Base-by-base conservation (phyloP, 805 yeast genomes). In the Ogataea ramenticola region DNA sequence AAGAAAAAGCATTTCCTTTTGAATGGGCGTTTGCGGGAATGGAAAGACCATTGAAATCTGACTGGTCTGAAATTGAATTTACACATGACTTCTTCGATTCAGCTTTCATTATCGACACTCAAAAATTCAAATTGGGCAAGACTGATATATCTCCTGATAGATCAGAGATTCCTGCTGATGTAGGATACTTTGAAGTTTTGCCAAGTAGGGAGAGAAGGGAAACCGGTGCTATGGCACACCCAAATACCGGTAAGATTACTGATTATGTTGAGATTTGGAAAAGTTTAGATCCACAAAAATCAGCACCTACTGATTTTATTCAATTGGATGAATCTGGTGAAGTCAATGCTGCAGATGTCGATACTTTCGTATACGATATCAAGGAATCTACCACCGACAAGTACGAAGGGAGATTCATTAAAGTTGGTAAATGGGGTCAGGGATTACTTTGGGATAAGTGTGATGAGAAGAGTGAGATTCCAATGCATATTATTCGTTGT, bases 21-120 rank as follows among this genome's bases (percentile, higher is more conserved):
- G 79, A 80, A 51, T 76, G 83, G 82, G 76, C 71, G 1, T 73
- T 77, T 58, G 71, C 73, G 4, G 86, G 86, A 2, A 56, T 55
- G 1, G 77, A 75, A 41, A 61, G 61, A 15, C 58, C 61, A 3
- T 52, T 70, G 31, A 37, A 26, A 12, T 29, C n/a, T 14, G 43
- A 40, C 8, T 42, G 29, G 9, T 38, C 41, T 10, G 50, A 48
- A 40, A 57, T 71, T 12, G 58, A 61, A 49, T 75, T 74, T 52
- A 54, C 63, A 27, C 74, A 71, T 49, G 63, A 63, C 11, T 58
- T 60, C 37, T 62, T 72, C 43, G 75, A 73, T 43, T 69, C 75
- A 16, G 54, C 53, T 27, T 72, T 58, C 20, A 62, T 72, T 20
- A 31, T 48, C 32, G 52, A 58, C 19, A 43, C 24, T 22, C 37